These are phyloP conservation scores for Metschnikowia shivogae DNA, from an alignment of 805 yeast genomes.

Conservation along the genomic window DNA sequence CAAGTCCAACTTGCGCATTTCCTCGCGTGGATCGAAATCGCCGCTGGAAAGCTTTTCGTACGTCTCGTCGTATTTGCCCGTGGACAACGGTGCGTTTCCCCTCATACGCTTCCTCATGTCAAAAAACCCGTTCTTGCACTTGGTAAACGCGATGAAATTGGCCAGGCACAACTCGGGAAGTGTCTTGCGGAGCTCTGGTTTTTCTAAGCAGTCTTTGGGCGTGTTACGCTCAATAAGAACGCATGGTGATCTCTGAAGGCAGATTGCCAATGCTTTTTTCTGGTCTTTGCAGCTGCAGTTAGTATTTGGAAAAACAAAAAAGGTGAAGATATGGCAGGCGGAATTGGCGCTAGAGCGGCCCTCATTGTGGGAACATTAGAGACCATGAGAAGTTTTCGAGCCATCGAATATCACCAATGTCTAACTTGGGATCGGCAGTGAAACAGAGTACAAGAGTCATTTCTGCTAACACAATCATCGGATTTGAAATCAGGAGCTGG, in stretches of 20 bases:
- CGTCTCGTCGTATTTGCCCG: slow-evolving; percentile 89
- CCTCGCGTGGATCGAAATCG: slow-evolving; percentile 76
- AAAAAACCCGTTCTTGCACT: slow-evolving; percentile 85
- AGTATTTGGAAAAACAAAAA: slow-evolving; percentile 3
- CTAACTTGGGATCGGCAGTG: too few relatives aligned
- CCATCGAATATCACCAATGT: too few relatives aligned
- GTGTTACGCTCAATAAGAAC: slow-evolving; percentile 85
- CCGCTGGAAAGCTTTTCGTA: slow-evolving; percentile 77
- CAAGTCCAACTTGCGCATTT: slow-evolving; percentile 64
- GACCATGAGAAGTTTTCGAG: too few relatives aligned
- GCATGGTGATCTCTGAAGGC: slow-evolving; percentile 95
- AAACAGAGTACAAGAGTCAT: too few relatives aligned
- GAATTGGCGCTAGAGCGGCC: too few relatives aligned
- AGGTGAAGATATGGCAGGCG: too few relatives aligned
- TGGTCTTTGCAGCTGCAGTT: slow-evolving; percentile 82
- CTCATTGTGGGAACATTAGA: too few relatives aligned
- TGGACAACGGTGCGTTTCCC: slow-evolving; percentile 90
- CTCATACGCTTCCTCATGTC: slow-evolving; percentile 88
- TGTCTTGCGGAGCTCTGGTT: slow-evolving; percentile 71
- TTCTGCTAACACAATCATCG: too few relatives aligned
- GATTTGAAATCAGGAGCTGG: too few relatives aligned
- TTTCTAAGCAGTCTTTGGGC: slow-evolving; percentile 80
- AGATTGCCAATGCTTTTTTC: slow-evolving; percentile 89
- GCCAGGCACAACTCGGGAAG: slow-evolving; percentile 87
- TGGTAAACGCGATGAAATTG: slow-evolving; percentile 79